Base-by-base conservation (phyloP, 108 stramenopile genomes). In the Mayamaea pseudoterrestris region DNA sequence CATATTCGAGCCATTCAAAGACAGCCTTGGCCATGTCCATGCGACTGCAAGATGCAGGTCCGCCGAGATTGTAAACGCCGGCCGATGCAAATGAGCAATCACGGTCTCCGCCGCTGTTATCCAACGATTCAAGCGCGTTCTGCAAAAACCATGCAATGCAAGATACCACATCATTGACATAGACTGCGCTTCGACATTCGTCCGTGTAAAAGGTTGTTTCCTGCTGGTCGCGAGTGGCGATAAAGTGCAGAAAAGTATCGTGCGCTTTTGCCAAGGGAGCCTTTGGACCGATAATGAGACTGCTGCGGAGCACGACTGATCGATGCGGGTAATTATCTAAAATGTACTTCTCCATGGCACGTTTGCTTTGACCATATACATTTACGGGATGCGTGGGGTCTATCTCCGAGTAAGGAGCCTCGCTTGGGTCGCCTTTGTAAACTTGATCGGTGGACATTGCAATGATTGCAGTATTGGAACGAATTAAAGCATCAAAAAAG, bases 391-490 rank as follows among this genome's bases (percentile, higher is more conserved):
- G 12, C 1, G 26, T 47, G 29, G 66, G 62, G 1, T 11, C 43
- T 21, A 65, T 63, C 49, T 77, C 77, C 6, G 52, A 12, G 41
- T 74, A 75, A 51, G 46, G 55, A n/a, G n/a, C n/a, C n/a, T n/a
- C n/a, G n/a, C n/a, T n/a, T 8, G 24, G 27, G 25, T 76, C 58
- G 12, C 85, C 85, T 43, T 74, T 58, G 43, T 80, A 88, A 1
- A 83, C 85, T 63, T 88, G 85, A 68, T 88, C 85, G 14, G 80
- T 88, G 2, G 85, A 88, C 21, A 83, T 39, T n/a, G 72, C 80
- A 44, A 82, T 60, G n/a, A 62, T 35, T 0, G 61, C 46, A 21
- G 66, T 35, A 17, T 29, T 23, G 13, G 39, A 25, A 8, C 52
- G 32, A 6, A 13, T n/a, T 1, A 69, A 17, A 8, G 50, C 47